Conservation (phyloP, 2,329 filamentous ascomycete genomes). For the Colletotrichum sp. region DNA sequence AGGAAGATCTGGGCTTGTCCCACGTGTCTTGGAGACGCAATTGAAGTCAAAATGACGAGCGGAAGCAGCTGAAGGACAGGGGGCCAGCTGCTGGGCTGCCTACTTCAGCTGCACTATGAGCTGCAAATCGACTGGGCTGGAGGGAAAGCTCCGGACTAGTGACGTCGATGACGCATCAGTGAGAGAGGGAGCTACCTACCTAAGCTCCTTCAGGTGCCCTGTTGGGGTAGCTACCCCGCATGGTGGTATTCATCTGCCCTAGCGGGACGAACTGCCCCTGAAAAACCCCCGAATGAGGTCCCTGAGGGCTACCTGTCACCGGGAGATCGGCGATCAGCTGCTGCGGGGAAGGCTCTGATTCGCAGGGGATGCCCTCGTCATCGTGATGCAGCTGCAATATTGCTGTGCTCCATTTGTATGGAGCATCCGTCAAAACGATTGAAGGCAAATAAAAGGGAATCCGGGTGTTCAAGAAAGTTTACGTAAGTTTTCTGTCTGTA, state of each 20-base stretch:
- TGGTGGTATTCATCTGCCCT: not conserved
- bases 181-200: not conserved
- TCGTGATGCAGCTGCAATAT: not conserved
- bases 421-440: not conserved
- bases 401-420: not conserved
- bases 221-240: not conserved
- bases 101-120: not conserved
- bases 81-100: not conserved
- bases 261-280: not conserved
- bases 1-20: not conserved
- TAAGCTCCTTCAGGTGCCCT: not conserved
- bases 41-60: slow-evolving; percentile 9
- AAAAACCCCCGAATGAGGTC: not conserved
- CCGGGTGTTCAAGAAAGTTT: not conserved
- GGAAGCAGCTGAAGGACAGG: not conserved
- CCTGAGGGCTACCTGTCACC: not conserved
- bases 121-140: not conserved
- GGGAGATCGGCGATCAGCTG: slow-evolving; percentile 12
- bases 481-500: not conserved
- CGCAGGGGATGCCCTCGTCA: not conserved
- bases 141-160: slow-evolving; percentile 10
- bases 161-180: slow-evolving; percentile 11
- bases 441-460: accelerated
- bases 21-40: not conserved
- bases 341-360: not conserved